These are phyloP conservation scores for Penicillium hordei DNA, from an alignment of 2,329 filamentous ascomycete species.

Conservation along the genomic window DNA sequence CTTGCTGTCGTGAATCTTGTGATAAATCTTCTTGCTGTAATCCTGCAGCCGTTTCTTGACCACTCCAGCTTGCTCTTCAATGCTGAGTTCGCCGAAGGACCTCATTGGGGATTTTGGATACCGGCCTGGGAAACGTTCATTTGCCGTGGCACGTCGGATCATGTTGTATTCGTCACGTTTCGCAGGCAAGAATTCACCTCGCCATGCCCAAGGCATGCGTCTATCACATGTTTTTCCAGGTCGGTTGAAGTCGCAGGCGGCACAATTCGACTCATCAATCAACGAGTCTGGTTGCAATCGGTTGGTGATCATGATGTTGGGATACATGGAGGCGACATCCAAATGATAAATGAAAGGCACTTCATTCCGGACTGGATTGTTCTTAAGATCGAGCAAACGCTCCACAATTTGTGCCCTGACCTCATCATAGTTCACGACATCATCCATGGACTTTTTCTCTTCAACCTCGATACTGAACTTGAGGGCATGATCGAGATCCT, in stretches of 20 bases:
- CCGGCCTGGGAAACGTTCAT: conserved; percentile 86
- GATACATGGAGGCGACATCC: conserved; percentile 99
- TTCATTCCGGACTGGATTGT: conserved; percentile 80
- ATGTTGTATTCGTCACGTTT: conserved; percentile 99
- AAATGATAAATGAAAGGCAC: conserved; percentile 93
- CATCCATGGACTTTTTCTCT: conserved; percentile 77
- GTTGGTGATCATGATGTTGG: conserved; percentile 99
- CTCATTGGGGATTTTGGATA: conserved; percentile 67
- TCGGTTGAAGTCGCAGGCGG: conserved; percentile 96
- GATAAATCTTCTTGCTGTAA: conserved; percentile 98
- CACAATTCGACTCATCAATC: conserved; percentile 94
- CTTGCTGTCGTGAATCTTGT: conserved; percentile 95
- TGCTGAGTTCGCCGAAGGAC: conserved; percentile 75
- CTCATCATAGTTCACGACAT: conserved; percentile 78
- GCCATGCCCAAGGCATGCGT: conserved; percentile 93
- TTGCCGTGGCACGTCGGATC: conserved; percentile 88
- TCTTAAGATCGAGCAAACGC: conserved; percentile 69
- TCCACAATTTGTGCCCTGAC: conserved; percentile 79
- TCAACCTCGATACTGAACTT: conserved; percentile 84
- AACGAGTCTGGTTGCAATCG: conserved; percentile 97
- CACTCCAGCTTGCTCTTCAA: conserved; percentile 77
- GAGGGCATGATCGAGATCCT: conserved; percentile 82
- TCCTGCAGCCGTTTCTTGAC: conserved; percentile 84
- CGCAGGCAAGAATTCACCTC: conserved; percentile 93
- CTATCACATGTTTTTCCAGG: conserved; percentile 97